A percentile compares a stretch with the other conserved stretches of the same genome.
Evolutionary conservation across 2,329 filamentous ascomycete genomes (phyloP).

Genomic region (Bisporella sp.): DNA sequence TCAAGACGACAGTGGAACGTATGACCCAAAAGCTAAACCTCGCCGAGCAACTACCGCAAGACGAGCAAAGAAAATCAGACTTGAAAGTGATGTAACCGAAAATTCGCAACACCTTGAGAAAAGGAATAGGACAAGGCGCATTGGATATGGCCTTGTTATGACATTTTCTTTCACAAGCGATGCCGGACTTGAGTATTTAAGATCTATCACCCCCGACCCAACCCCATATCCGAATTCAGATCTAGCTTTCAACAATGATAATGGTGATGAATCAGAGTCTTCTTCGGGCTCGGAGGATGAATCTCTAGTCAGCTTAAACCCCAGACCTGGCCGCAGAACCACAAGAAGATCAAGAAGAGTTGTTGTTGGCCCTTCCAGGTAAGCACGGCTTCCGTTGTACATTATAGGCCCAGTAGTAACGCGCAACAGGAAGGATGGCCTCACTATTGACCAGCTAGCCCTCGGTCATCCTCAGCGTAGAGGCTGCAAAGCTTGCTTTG

Average conservation of each 20-base stretch:
- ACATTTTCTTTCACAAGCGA: constrained; percentile 10
- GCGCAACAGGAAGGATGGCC: constrained; percentile 14
- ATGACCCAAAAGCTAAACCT: constrained; percentile 14
- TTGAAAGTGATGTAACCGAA: too few relatives aligned
- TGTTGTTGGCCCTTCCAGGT: not conserved
- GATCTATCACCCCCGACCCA: constrained; percentile 6
- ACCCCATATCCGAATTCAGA: not conserved
- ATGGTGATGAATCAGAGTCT: not conserved
- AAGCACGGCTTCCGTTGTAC: not conserved
- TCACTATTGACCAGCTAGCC: constrained; percentile 13
- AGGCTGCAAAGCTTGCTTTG: constrained; percentile 23
- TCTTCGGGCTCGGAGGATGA: not conserved
- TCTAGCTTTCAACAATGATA: not conserved
- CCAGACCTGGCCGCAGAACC: not conserved
- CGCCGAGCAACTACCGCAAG: not conserved
- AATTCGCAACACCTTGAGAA: too few relatives aligned
- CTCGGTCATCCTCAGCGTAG: constrained; percentile 16
- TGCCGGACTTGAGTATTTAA: constrained; percentile 11
- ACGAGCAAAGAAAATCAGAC: too few relatives aligned
- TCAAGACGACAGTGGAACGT: constrained; percentile 22
- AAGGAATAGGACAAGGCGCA: not conserved
- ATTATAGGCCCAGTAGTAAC: too few relatives aligned
- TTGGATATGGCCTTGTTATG: constrained; percentile 10
- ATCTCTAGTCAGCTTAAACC: not conserved
- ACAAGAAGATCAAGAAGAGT: constrained; percentile 1